Conservation (phyloP, 2,329 filamentous ascomycete genomes). For the Alternaria consortialis region DNA sequence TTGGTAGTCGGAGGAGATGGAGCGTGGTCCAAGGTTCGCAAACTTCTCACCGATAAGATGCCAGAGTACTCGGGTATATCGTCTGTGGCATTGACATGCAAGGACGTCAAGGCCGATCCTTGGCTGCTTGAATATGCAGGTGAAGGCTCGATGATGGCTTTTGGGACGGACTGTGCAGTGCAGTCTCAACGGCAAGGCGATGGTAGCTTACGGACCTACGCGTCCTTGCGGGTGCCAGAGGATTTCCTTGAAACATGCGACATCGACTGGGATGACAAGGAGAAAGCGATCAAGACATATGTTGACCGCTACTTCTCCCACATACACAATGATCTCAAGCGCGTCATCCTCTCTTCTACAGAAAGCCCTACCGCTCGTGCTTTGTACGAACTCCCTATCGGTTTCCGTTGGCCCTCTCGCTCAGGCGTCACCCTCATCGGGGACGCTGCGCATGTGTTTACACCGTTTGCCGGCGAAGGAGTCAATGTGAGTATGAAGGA, state of each 20-base stretch:
- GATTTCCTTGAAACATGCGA: constrained; percentile 55
- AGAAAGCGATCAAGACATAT: constrained; percentile 43
- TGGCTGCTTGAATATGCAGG: constrained; percentile 59
- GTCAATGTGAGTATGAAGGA: constrained; percentile 68
- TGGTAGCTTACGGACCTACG: constrained; percentile 56
- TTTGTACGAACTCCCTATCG: constrained; percentile 65
- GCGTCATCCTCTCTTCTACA: constrained; percentile 29
- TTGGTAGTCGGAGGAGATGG: constrained; percentile 61
- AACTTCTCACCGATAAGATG: constrained; percentile 42
- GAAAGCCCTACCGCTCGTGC: constrained; percentile 34
- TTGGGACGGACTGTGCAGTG: constrained; percentile 52
- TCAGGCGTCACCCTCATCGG: constrained; percentile 65
- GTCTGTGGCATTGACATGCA: constrained; percentile 55
- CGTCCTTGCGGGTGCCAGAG: constrained; percentile 51
- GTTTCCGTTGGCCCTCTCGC: constrained; percentile 59
- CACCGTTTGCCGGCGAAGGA: constrained; percentile 66
- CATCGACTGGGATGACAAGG: constrained; percentile 55
- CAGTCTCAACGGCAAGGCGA: constrained; percentile 60
- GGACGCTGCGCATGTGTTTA: constrained; percentile 69
- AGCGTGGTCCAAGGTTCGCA: constrained; percentile 54
- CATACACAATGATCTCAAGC: constrained; percentile 47
- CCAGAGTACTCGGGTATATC: constrained; percentile 60
- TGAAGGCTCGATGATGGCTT: constrained; percentile 43
- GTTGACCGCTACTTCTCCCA: constrained; percentile 34
- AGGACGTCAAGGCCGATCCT: constrained; percentile 55